A percentile compares a stretch with the other conserved stretches of the same genome.
Conservation (phyloP, 2,329 filamentous ascomycete genomes). For the Paecilomyces sp. region DNA sequence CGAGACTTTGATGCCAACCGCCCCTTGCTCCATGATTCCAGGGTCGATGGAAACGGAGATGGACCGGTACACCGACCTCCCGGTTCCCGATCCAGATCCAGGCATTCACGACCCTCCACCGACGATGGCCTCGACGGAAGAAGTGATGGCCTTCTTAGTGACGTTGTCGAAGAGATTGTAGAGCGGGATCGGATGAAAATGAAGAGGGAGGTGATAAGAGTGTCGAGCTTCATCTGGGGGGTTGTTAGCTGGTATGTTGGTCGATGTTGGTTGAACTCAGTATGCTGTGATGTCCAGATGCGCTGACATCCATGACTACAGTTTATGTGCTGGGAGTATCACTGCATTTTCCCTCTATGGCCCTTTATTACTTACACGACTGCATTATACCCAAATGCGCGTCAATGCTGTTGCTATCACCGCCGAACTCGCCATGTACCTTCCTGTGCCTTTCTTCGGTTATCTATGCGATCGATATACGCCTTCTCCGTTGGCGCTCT, state of each 20-base stretch:
- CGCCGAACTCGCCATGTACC: slow-evolving; percentile 80
- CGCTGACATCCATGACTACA: slow-evolving; percentile 14
- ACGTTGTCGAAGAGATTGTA: slow-evolving; percentile 55
- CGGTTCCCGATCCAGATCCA: slow-evolving; percentile 5
- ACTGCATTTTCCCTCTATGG: slow-evolving; percentile 92
- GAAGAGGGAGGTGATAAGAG: slow-evolving; percentile 46
- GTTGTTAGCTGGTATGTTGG: slow-evolving; percentile 48
- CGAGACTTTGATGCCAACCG: slow-evolving; percentile 41
- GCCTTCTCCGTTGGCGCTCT: slow-evolving; percentile 66
- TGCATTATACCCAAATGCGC: slow-evolving; percentile 84
- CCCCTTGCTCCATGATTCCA: slow-evolving; percentile 17
- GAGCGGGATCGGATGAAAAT: slow-evolving; percentile 50
- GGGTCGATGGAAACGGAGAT: slow-evolving; percentile 3
- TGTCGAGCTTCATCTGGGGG: slow-evolving; percentile 54
- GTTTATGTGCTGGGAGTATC: slow-evolving; percentile 81
- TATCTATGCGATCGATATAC: slow-evolving; percentile 87
- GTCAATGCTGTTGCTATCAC: slow-evolving; percentile 86
- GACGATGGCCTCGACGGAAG: slow-evolving; percentile 25
- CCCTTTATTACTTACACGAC: slow-evolving; percentile 74
- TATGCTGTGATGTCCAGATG: neutral
- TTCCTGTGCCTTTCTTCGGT: slow-evolving; percentile 83
- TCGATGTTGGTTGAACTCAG: neutral
- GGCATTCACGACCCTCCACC: slow-evolving; percentile 10
- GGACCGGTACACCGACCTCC: slow-evolving; percentile 2
- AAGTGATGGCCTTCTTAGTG: slow-evolving; percentile 46